Evolutionary conservation across 352 stramenopile species (phyloP).

Genomic region (Hyaloperonospora arabidopsidis): DNA sequence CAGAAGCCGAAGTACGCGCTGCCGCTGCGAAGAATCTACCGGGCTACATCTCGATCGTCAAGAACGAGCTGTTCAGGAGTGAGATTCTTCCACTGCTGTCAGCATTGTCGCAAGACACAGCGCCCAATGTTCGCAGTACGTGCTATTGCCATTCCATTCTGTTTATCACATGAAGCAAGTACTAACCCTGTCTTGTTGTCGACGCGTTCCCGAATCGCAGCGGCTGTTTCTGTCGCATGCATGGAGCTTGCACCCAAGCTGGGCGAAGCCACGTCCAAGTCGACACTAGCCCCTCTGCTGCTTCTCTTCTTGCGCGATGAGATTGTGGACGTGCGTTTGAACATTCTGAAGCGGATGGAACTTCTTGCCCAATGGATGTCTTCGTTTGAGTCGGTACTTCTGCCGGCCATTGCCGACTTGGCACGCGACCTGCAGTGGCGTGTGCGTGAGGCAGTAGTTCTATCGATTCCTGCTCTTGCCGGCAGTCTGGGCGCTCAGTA

Average conservation of each 20-base stretch:
- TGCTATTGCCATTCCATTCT: slow-evolving; percentile 3
- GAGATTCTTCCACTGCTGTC: slow-evolving; percentile 88
- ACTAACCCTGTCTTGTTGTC: slow-evolving; percentile 10
- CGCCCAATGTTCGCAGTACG: slow-evolving; percentile 78
- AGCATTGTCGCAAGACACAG: slow-evolving; percentile 87
- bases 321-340: slow-evolving; percentile 90
- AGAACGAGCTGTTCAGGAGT: slow-evolving; percentile 82
- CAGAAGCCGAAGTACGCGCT: slow-evolving; percentile 90
- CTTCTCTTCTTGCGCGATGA: slow-evolving; percentile 82
- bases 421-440: slow-evolving; percentile 90
- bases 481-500: slow-evolving; percentile 78
- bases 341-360: slow-evolving; percentile 91
- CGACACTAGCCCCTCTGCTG: slow-evolving; percentile 61
- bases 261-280: slow-evolving; percentile 86
- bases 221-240: slow-evolving; percentile 70
- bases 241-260: slow-evolving; percentile 92
- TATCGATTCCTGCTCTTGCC: slow-evolving; percentile 86
- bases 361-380: slow-evolving; percentile 86
- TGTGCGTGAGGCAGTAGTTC: slow-evolving; percentile 88
- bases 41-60: slow-evolving; percentile 88
- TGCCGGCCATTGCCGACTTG: slow-evolving; percentile 87
- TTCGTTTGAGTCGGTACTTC: slow-evolving; percentile 72
- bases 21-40: slow-evolving; percentile 89
- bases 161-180: background rate
- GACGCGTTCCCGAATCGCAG: slow-evolving; percentile 22